Conservation (phyloP, 1,284 basidiomycete species). For the Puccinia polysora region DNA sequence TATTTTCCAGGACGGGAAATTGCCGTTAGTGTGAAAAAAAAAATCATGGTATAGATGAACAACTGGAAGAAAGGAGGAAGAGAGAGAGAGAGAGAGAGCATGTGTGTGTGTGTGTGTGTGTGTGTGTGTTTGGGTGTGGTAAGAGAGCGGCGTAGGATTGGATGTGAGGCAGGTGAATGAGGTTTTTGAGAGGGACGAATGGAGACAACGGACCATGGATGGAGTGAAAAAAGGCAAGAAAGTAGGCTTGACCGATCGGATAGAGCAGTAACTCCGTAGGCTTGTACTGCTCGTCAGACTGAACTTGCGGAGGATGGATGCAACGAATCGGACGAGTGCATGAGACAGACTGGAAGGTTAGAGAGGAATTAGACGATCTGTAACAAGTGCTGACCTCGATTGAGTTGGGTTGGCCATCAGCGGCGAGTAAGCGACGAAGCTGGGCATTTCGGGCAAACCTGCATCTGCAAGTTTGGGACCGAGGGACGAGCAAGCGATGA, state of each 20-base stretch:
- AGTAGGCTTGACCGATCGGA: conserved; percentile 3
- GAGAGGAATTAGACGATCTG: neutral
- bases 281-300: conserved; percentile 11
- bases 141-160: no score
- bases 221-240: conserved; percentile 24
- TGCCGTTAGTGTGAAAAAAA: neutral
- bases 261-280: conserved; percentile 11
- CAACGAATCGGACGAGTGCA: neutral
- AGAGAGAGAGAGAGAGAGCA: neutral
- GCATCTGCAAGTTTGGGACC: neutral
- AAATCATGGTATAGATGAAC: neutral
- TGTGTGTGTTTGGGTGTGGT: neutral
- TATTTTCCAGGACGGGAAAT: no score
- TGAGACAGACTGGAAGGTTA: neutral
- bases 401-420: neutral
- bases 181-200: neutral
- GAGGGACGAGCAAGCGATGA: neutral
- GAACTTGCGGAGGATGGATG: conserved; percentile 2
- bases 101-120: neutral
- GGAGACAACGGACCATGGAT: neutral
- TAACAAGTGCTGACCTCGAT: neutral
- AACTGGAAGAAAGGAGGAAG: neutral
- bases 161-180: no score
- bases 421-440: neutral
- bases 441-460: conserved; percentile 16